Conservation (phyloP, 1,139 yeast species). For the Geotrichum histeridarum region DNA sequence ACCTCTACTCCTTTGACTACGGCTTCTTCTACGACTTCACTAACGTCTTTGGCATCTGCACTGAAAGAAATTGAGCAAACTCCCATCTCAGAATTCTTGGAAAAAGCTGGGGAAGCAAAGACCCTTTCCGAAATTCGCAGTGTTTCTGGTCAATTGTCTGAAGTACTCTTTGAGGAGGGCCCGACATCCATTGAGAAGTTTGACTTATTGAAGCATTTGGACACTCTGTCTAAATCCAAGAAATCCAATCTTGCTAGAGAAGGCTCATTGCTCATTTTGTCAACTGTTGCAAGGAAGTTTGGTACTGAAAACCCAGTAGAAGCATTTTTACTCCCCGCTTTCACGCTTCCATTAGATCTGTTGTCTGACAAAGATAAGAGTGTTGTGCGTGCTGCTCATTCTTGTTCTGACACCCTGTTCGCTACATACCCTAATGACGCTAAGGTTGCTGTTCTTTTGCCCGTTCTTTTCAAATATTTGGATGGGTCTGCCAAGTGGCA, state of each 20-base stretch:
- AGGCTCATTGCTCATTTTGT: conserved; percentile 61
- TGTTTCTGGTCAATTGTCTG: conserved; percentile 55
- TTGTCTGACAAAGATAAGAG: conserved; percentile 81
- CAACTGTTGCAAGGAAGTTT: conserved; percentile 60
- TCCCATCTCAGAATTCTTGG: conserved; percentile 63
- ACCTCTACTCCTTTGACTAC: conserved; percentile 13
- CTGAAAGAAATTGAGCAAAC: conserved; percentile 58
- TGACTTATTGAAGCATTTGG: conserved; percentile 58
- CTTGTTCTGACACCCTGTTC: conserved; percentile 55
- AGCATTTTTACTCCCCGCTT: conserved; percentile 58
- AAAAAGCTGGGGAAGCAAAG: conserved; percentile 51
- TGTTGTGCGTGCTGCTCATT: conserved; percentile 70
- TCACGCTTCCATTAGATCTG: conserved; percentile 57
- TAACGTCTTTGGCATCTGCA: conserved; percentile 67
- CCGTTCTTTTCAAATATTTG: conserved; percentile 57
- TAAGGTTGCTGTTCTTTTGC: conserved; percentile 61
- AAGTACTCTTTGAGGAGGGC: conserved; percentile 45
- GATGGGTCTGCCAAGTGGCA: conserved; percentile 91
- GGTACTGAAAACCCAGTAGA: conserved; percentile 60
- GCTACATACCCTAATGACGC: conserved; percentile 77
- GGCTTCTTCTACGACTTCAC: conserved; percentile 56
- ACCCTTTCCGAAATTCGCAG: conserved; percentile 61
- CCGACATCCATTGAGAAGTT: conserved; percentile 54
- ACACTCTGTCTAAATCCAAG: conserved; percentile 66
- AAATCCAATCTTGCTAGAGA: conserved; percentile 72